Conservation (phyloP, 1,284 basidiomycete genomes). For the Naganishia albida region DNA sequence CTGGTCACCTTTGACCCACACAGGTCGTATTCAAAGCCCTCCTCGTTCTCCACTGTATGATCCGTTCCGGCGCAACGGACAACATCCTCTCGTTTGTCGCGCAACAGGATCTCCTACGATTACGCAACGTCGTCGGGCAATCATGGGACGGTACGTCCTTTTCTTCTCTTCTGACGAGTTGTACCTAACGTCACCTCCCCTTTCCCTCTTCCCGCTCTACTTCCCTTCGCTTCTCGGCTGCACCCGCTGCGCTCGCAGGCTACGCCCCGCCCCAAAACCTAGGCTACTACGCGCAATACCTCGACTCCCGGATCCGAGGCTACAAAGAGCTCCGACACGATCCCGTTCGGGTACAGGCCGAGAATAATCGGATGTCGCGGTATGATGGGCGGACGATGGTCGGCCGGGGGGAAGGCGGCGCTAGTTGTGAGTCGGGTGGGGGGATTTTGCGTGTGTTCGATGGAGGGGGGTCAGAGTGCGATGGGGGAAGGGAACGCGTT, state of each 20-base stretch:
- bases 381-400: slow-evolving; percentile 46
- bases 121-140: slow-evolving; percentile 74
- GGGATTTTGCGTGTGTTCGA: too few species aligned
- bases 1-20: not conserved
- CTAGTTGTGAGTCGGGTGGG: slow-evolving; percentile 19
- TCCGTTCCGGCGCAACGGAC: slow-evolving; percentile 89
- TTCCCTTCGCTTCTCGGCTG: not conserved
- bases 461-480: too few species aligned
- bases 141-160: slow-evolving; percentile 71
- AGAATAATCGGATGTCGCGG: slow-evolving; percentile 70
- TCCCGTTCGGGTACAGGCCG: slow-evolving; percentile 83
- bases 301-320: slow-evolving; percentile 84
- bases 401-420: slow-evolving; percentile 3
- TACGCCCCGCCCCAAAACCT: slow-evolving; percentile 84
- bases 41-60: slow-evolving; percentile 92
- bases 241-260: too few species aligned
- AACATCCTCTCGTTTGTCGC: slow-evolving; percentile 82
- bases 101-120: slow-evolving; percentile 70
- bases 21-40: slow-evolving; percentile 95
- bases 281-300: slow-evolving; percentile 81
- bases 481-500: too few species aligned
- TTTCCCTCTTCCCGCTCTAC: too few species aligned
- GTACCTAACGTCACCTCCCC: not conserved
- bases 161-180: slow-evolving; percentile 29
- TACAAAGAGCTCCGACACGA: slow-evolving; percentile 93